phyloP scores from a whole-genome alignment of 2,329 filamentous ascomycete species.

The Aspergillus sp. region DNA sequence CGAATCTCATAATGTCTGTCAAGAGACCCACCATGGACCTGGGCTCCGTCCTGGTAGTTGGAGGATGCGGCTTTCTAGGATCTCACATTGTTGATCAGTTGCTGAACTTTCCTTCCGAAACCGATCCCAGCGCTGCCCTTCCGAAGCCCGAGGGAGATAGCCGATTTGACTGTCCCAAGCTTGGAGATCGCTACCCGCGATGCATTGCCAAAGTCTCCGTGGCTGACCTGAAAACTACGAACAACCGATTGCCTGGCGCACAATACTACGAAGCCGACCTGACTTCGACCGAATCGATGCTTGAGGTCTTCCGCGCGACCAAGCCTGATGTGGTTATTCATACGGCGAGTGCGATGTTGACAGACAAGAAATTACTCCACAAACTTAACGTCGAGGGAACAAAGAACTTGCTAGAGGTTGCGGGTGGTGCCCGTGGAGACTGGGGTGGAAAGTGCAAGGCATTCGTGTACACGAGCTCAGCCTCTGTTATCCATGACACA shows the following conservation, averaged over 20 bases:
- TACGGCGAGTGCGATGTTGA: slow-evolving; percentile 71
- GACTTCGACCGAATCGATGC: slow-evolving; percentile 63
- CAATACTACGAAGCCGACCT: slow-evolving; percentile 77
- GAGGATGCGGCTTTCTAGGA: slow-evolving; percentile 81
- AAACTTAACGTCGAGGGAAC: slow-evolving; percentile 91
- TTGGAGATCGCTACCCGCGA: slow-evolving; percentile 42
- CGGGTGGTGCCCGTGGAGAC: slow-evolving; percentile 64
- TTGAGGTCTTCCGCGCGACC: slow-evolving; percentile 62
- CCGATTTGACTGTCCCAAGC: slow-evolving; percentile 38
- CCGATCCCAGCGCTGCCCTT: slow-evolving; percentile 37
- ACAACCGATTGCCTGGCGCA: slow-evolving; percentile 64
- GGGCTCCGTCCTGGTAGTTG: slow-evolving; percentile 74
- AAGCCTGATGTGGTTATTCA: slow-evolving; percentile 85
- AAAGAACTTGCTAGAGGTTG: slow-evolving; percentile 64
- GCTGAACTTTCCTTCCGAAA: slow-evolving; percentile 57
- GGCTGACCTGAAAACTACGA: slow-evolving; percentile 68
- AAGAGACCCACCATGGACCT: slow-evolving; percentile 46
- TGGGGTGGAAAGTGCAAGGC: slow-evolving; percentile 65
- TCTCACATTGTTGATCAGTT: slow-evolving; percentile 77
- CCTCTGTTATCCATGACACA: slow-evolving; percentile 84
- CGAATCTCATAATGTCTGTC: slow-evolving; percentile 26
- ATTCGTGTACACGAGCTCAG: slow-evolving; percentile 88
- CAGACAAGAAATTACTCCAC: slow-evolving; percentile 63
- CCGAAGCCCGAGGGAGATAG: slow-evolving; percentile 35
- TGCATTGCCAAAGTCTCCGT: slow-evolving; percentile 61